Evolutionary conservation across 768 basidiomycete species (phyloP), one percentile per base, ranked within the genome.

Genomic region (Trametes elegans): DNA sequence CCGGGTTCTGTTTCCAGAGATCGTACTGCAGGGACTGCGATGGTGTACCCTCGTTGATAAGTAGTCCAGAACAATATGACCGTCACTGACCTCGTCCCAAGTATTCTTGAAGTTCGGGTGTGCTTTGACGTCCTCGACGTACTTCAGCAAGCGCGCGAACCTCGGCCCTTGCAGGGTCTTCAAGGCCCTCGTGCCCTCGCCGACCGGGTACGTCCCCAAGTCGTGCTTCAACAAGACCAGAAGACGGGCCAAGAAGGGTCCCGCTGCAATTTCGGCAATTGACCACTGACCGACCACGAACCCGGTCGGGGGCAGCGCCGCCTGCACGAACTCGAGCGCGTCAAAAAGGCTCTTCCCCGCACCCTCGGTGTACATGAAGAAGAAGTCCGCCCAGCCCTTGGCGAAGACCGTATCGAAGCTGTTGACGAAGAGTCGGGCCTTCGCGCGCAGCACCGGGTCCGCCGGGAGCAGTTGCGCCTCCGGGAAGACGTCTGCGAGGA

Each of bases 351-450:
- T 67, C 11, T 74, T 35, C 74, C 48, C 75, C 74, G 9, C 75
- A 76, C 1, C 58, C 63, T 36, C 62, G 64, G 19, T 68, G 66
- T 85, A 81, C 62, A 79, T 74, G 69, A 85, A 83, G 14, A 78
- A 27, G 38, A 76, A 73, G 3, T 62, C 73, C 40, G 59, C 57
- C 59, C 68, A 79, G 0, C 70, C 68, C 0, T 79, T 71, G 19
- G 64, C 36, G 57, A 83, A 67, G 50, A 77, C 78, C 53, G 70
- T 76, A 3, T 73, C 71, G 23, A 80, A 71, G 3, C 73, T 68
- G 53, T 84, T 80, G 62, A 81, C 75, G 71, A 86, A 83, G 67
- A 87, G 79, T n/a, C 85, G 81, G 7, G 74, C 79, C 51, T 77
- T 71, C 26, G 87, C 85, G 28, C 83, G 79, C 2, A 65, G 62